These are phyloP conservation scores for Podaxis sp. DNA, from an alignment of 768 basidiomycete genomes.

Conservation along the genomic window DNA sequence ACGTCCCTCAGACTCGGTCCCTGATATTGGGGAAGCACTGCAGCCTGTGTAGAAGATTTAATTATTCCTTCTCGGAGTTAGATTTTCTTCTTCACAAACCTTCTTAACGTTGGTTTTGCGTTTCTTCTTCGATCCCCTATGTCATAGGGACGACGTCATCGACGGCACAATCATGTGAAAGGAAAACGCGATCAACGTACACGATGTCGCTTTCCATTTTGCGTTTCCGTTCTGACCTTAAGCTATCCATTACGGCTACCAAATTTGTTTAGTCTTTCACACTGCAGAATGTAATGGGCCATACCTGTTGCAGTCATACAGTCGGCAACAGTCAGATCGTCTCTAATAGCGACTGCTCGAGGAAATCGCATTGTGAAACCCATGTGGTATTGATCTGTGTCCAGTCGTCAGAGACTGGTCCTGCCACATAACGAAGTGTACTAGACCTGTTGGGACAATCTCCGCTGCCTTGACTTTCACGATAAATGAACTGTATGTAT, in stretches of 20 bases:
- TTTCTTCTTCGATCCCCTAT: conserved; percentile 53
- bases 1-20: conserved; percentile 66
- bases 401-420: conserved; percentile 10
- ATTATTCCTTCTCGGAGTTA: background rate
- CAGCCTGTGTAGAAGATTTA: conserved; percentile 38
- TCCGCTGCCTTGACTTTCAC: conserved; percentile 93
- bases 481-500: conserved; percentile 79
- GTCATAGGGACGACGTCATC: background rate
- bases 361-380: conserved; percentile 95
- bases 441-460: conserved; percentile 69
- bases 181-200: conserved; percentile 30
- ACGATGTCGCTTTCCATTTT: conserved; percentile 65
- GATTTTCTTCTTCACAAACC: conserved; percentile 30
- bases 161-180: background rate
- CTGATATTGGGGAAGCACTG: conserved; percentile 63
- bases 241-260: conserved; percentile 57
- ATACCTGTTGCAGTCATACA: conserved; percentile 71
- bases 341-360: conserved; percentile 75
- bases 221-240: conserved; percentile 68
- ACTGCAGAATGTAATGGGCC: background rate
- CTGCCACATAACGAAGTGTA: background rate
- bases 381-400: conserved; percentile 77
- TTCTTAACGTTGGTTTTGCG: conserved; percentile 53
- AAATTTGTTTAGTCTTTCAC: background rate
- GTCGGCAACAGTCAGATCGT: conserved; percentile 71